Evolutionary conservation across 495 filamentous ascomycete genomes (phyloP).

Genomic region (Copromyces sp.): DNA sequence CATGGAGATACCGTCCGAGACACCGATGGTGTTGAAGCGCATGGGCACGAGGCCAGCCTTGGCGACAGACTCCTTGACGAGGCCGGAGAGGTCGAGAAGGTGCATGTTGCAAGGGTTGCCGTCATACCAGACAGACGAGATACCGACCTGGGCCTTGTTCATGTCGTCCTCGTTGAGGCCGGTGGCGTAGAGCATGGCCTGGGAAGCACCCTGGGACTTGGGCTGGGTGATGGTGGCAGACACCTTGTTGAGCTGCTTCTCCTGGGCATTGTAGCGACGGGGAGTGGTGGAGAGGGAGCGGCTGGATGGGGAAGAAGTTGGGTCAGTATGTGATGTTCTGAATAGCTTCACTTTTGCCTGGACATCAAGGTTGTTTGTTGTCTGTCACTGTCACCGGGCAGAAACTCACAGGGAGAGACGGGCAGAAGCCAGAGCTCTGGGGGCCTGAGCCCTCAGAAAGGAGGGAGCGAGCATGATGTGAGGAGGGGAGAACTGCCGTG

Average conservation of each 20-base stretch:
- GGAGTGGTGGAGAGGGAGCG: constrained; percentile 31
- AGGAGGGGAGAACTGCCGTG: neutral
- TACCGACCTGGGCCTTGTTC: constrained; percentile 91
- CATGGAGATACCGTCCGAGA: constrained; percentile 79
- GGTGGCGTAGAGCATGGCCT: constrained; percentile 97
- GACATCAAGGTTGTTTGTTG: neutral
- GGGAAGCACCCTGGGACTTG: constrained; percentile 93
- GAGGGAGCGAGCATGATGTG: constrained; percentile 28
- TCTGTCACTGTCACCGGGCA: neutral
- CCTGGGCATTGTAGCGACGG: constrained; percentile 30
- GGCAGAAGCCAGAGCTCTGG: constrained; percentile 29
- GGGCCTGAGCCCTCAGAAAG: constrained; percentile 30
- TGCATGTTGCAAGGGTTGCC: constrained; percentile 99
- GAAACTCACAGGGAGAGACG: constrained; percentile 22
- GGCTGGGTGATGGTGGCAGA: constrained; percentile 83
- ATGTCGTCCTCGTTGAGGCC: constrained; percentile 76
- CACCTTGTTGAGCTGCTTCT: constrained; percentile 62
- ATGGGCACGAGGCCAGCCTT: constrained; percentile 68
- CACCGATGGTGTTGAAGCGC: constrained; percentile 97
- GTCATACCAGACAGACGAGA: constrained; percentile 81
- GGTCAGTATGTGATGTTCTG: constrained; percentile 3
- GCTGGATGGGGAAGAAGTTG: constrained; percentile 13
- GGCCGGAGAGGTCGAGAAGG: constrained; percentile 73
- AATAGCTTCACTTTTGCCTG: neutral
- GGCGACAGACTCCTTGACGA: constrained; percentile 76